Conservation (phyloP, 148 eudicot genomes). For the Beta vulgaris region DNA sequence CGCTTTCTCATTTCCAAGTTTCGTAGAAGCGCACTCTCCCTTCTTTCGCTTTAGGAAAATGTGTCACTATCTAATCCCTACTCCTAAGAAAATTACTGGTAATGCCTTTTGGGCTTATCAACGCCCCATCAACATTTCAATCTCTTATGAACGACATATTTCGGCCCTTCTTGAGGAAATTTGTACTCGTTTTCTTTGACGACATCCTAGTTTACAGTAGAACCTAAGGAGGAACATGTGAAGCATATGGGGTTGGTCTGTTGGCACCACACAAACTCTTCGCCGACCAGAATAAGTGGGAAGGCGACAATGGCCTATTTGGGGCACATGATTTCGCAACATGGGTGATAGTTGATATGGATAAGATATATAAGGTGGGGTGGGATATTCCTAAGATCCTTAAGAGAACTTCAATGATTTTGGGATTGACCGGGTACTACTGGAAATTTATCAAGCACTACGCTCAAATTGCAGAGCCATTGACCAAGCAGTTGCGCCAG, state of each 20-base stretch:
- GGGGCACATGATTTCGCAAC: background rate
- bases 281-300: background rate
- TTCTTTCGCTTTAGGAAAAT: no score
- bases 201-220: background rate
- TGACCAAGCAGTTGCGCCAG: no score
- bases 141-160: background rate
- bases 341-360: background rate
- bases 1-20: no score
- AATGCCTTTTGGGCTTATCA: background rate
- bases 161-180: background rate
- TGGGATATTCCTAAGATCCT: background rate
- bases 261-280: background rate
- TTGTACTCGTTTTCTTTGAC: background rate
- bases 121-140: background rate
- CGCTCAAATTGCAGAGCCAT: background rate
- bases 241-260: background rate
- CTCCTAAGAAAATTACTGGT: background rate
- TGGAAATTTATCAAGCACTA: background rate
- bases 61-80: no score
- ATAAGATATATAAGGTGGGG: background rate
- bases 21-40: no score
- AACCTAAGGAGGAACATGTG: background rate
- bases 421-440: background rate
- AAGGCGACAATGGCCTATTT: background rate
- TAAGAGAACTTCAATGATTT: background rate